phyloP scores from a whole-genome alignment of 2,329 filamentous ascomycete genomes.

The Fusarium veterinarium region DNA sequence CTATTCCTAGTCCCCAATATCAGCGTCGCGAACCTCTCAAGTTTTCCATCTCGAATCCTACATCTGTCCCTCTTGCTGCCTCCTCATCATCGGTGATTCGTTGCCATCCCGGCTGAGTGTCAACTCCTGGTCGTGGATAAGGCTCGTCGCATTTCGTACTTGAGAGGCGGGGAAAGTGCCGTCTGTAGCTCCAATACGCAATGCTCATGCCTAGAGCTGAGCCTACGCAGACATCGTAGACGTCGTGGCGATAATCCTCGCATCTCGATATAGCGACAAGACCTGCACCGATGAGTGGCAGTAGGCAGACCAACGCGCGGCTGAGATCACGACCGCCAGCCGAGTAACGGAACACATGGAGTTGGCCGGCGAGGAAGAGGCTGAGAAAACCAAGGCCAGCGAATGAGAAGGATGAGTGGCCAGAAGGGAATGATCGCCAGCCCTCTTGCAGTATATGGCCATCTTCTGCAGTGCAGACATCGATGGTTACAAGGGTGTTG shows the following conservation, averaged over 20 bases:
- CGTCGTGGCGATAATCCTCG: conserved; percentile 78
- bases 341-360: conserved; percentile 65
- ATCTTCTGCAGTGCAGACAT: conserved; percentile 78
- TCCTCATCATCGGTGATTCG: conserved; percentile 67
- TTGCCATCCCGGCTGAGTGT: conserved; percentile 51
- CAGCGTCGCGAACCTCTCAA: conserved; percentile 42
- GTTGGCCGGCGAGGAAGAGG: conserved; percentile 75
- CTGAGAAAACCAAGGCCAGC: conserved; percentile 80
- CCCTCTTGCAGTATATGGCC: conserved; percentile 81
- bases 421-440: conserved; percentile 85
- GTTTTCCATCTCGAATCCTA: conserved; percentile 53
- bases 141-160: conserved; percentile 67
- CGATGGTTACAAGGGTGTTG: conserved; percentile 68
- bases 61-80: conserved; percentile 51
- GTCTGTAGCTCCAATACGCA: conserved; percentile 73
- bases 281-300: conserved; percentile 70
- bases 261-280: conserved; percentile 76
- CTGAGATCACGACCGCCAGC: conserved; percentile 63
- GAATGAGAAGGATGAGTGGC: conserved; percentile 84
- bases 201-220: conserved; percentile 69
- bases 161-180: conserved; percentile 70
- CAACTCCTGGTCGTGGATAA: conserved; percentile 60
- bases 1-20: conserved; percentile 44
- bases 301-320: conserved; percentile 66
- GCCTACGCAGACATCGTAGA: conserved; percentile 74